A percentile compares a stretch with the other conserved stretches of the same genome.
phyloP scores from a whole-genome alignment of 129 eudicot species.

The Escallonia rubra region DNA sequence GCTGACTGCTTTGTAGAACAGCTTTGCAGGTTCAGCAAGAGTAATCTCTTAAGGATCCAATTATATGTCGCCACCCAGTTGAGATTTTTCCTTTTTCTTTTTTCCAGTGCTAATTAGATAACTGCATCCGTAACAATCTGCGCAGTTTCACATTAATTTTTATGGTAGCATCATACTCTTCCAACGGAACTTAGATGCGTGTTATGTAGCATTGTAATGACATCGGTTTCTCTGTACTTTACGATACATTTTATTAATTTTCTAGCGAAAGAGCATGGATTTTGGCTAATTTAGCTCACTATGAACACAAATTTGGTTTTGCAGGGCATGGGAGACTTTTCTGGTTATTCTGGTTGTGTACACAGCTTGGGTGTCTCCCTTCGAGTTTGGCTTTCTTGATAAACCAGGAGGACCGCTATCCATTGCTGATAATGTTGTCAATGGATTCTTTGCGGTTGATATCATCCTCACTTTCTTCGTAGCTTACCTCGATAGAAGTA shows the following conservation, averaged over 20 bases:
- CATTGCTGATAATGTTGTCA: conserved; percentile 62
- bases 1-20: neutral
- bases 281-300: neutral
- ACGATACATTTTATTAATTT: neutral
- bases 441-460: conserved; percentile 75
- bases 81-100: too few species aligned
- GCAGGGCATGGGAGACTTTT: conserved; percentile 79
- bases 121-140: too few species aligned
- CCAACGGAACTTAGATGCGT: too few species aligned
- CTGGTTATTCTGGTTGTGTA: conserved; percentile 66
- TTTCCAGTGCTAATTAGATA: too few species aligned
- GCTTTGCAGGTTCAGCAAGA: neutral
- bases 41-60: neutral
- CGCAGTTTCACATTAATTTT: too few species aligned
- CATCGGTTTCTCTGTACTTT: neutral
- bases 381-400: conserved; percentile 69
- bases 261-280: neutral
- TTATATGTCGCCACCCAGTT: too few species aligned
- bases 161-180: too few species aligned
- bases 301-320: conserved; percentile 9
- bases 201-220: too few species aligned
- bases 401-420: conserved; percentile 49
- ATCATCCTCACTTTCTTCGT: conserved; percentile 83
- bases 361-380: conserved; percentile 88
- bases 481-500: conserved; percentile 59